phyloP scores from a whole-genome alignment of 2,329 filamentous ascomycete species.

The Colletotrichum sp. region DNA sequence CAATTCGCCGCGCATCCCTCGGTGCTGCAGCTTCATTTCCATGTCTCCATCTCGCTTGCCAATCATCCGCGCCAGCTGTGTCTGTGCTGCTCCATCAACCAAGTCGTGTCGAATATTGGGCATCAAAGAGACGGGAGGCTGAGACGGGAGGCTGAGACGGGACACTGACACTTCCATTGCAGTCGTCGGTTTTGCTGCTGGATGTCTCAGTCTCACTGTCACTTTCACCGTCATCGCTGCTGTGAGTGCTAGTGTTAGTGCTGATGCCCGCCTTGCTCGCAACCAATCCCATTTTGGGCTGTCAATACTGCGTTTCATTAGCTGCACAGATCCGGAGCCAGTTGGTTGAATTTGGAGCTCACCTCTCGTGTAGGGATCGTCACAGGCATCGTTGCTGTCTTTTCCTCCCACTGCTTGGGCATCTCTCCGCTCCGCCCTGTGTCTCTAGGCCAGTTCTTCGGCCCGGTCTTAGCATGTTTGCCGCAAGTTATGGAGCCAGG shows the following conservation, averaged over 20 bases:
- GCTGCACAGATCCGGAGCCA: neutral
- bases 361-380: neutral
- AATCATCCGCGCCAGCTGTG: neutral
- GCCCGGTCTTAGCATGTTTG: neutral
- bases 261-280: neutral
- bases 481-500: neutral
- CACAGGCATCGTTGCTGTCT: neutral
- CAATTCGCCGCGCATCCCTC: neutral
- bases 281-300: neutral
- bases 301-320: neutral
- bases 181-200: neutral
- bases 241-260: neutral
- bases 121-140: neutral
- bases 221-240: too few species aligned
- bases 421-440: neutral
- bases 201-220: neutral
- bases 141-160: neutral
- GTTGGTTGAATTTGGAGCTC: neutral
- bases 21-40: neutral
- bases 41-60: neutral
- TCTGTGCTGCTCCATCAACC: neutral
- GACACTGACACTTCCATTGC: neutral
- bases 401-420: neutral
- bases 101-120: neutral
- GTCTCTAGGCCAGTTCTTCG: neutral